Evolutionary conservation across 306 rosid species (phyloP).

Genomic region (Malus sylvestris): DNA sequence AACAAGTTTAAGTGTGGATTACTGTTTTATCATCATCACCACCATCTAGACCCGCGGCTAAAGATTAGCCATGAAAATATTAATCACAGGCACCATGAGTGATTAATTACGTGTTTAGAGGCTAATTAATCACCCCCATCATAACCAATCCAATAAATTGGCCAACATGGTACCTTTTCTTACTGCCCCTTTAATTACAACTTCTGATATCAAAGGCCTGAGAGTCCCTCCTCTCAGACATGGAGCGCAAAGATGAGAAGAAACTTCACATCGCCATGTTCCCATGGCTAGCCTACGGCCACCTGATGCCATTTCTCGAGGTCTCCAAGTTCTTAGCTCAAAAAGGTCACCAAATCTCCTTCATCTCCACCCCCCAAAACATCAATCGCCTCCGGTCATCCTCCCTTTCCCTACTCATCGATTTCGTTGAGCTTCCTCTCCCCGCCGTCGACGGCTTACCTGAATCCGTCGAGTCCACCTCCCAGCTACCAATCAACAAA

Average conservation of each 20-base stretch:
- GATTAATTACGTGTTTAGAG: too few species aligned
- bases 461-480: slow-evolving; percentile 14
- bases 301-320: slow-evolving; percentile 14
- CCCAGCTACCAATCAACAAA: slow-evolving; percentile 6
- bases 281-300: slow-evolving; percentile 26
- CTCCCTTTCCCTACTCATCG: not conserved
- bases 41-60: too few species aligned
- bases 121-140: too few species aligned
- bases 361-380: slow-evolving; percentile 30
- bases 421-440: slow-evolving; percentile 11
- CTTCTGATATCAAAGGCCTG: too few species aligned
- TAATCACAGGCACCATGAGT: too few species aligned
- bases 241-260: not conserved
- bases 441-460: slow-evolving; percentile 14
- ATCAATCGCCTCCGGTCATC: not conserved
- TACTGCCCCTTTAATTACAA: too few species aligned
- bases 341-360: slow-evolving; percentile 21
- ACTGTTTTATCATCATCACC: too few species aligned
- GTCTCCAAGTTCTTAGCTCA: slow-evolving; percentile 22
- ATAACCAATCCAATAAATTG: too few species aligned
- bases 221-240: not conserved
- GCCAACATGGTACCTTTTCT: too few species aligned
- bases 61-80: too few species aligned
- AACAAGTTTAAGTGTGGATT: too few species aligned
- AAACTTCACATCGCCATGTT: slow-evolving; percentile 18